These are phyloP conservation scores for Neurospora tetrasperma DNA, from an alignment of 495 filamentous ascomycete genomes.

Conservation along the genomic window DNA sequence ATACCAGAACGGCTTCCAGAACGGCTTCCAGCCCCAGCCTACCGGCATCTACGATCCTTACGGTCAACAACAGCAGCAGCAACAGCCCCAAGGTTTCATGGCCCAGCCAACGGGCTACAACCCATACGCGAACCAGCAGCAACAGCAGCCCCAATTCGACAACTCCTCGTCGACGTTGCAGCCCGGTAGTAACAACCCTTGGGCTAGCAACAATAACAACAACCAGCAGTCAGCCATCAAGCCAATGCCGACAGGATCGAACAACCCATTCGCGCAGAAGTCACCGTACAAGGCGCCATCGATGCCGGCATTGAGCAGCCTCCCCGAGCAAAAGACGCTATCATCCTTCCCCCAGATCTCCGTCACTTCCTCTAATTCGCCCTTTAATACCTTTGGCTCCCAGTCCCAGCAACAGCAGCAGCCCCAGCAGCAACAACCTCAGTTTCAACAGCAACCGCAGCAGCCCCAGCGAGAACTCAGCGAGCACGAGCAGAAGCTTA, in stretches of 20 bases:
- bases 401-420: slow-evolving; percentile 23
- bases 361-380: slow-evolving; percentile 7
- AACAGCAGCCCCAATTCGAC: slow-evolving; percentile 37
- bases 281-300: slow-evolving; percentile 40
- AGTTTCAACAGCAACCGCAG: slow-evolving; percentile 30
- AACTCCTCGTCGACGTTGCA: slow-evolving; percentile 45
- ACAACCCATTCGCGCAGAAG: slow-evolving; percentile 79
- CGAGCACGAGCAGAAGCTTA: slow-evolving; percentile 77
- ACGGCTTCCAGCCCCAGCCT: slow-evolving; percentile 32
- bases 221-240: slow-evolving; percentile 35
- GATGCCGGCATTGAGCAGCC: slow-evolving; percentile 55
- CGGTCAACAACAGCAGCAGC: slow-evolving; percentile 43
- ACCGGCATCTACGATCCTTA: slow-evolving; percentile 35
- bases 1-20: slow-evolving; percentile 46
- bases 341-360: slow-evolving; percentile 28
- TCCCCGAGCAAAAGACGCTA: slow-evolving; percentile 61
- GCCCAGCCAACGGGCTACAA: slow-evolving; percentile 73
- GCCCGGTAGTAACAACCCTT: slow-evolving; percentile 82
- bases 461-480: slow-evolving; percentile 48
- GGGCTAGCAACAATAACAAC: slow-evolving; percentile 44
- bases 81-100: slow-evolving; percentile 47
- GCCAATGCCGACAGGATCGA: slow-evolving; percentile 75
- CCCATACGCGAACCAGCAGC: slow-evolving; percentile 53
- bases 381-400: slow-evolving; percentile 1
- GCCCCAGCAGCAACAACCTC: slow-evolving; percentile 16